These are phyloP conservation scores for Pascua sp. DNA, from an alignment of 1,284 basidiomycete species.

Conservation along the genomic window DNA sequence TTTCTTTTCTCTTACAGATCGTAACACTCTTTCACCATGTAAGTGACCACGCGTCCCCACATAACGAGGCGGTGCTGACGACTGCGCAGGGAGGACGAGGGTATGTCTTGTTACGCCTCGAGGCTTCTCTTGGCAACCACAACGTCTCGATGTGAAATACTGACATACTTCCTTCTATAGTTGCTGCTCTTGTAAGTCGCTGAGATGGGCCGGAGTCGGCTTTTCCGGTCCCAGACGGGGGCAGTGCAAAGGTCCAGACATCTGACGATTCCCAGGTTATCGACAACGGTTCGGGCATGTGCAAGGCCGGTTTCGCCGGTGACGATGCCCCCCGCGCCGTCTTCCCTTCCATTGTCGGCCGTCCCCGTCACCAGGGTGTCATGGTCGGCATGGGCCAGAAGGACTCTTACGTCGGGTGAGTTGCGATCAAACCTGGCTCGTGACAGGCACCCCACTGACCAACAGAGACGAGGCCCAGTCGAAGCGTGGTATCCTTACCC, in stretches of 20 bases:
- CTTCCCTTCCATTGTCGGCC: constrained; percentile 83
- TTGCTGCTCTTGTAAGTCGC: constrained; percentile 41
- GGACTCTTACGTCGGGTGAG: constrained; percentile 78
- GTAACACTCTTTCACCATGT: constrained; percentile 4
- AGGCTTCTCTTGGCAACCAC: neutral
- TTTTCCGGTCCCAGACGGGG: too few relatives aligned
- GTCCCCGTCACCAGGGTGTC: constrained; percentile 86
- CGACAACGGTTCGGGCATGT: constrained; percentile 86
- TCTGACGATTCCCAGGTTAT: constrained; percentile 56
- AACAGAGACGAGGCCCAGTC: constrained; percentile 84
- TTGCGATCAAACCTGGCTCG: constrained; percentile 24
- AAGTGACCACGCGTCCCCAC: neutral
- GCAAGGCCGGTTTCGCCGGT: constrained; percentile 83
- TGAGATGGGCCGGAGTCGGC: neutral
- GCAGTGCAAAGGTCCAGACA: neutral
- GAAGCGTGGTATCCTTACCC: constrained; percentile 90
- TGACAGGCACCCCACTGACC: neutral
- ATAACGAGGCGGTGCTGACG: constrained; percentile 7
- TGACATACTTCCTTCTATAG: constrained; percentile 18
- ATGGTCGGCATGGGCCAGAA: constrained; percentile 88
- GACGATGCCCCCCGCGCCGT: constrained; percentile 74
- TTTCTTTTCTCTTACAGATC: neutral
- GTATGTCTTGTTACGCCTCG: constrained; percentile 17
- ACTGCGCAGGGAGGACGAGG: constrained; percentile 43
- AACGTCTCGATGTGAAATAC: neutral